Evolutionary conservation across 1,284 basidiomycete genomes (phyloP), one percentile per base, ranked within the genome.

Genomic region (Tylopilus sp.): DNA sequence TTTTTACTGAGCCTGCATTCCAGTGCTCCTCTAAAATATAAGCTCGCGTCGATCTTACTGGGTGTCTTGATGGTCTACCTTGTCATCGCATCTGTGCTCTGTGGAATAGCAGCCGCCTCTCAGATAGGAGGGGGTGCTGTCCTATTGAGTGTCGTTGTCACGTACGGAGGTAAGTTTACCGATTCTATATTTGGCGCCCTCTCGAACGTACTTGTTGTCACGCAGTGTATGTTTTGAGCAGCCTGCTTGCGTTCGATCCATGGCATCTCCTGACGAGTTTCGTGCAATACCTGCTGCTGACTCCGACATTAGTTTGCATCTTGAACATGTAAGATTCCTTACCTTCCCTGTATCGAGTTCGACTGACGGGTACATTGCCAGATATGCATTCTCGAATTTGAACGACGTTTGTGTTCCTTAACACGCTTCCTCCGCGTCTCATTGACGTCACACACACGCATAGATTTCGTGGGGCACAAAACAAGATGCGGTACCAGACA

Each of bases 231-330:
- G 73, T 84, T 7, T 68, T 83, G 34, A 82, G 86, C 37, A 91
- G 90, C 59, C 57, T 96, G n/a, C 71, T 97, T 15, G 90, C 93
- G 0, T 81, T 96, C 54, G 94, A 98, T 69, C 92, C 94, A 14
- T 91, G 93, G 84, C 91, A 95, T 71, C 83, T 96, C 70, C 50
- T 97, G 55, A 98, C 94, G 2, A 92, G 89, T 60, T 94, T 94
- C 63, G 57, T 87, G 7, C 93, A 92, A 52, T 98, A 96, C 66
- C 70, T 98, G 57, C 73, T 99, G 15, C 75, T 97, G 52, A 85
- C 85, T 2, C 90, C 91, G 4, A 86, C 85, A n/a, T 94, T 92
- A 60, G 82, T 94, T 69, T 93, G 91, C 65, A 77, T 95, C 42
- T 71, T 95, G 41, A 92, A 87, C 67, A 81, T 94, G 83, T 91